phyloP scores from a whole-genome alignment of 2,329 filamentous ascomycete genomes.

The Trichoderma simmonsii region DNA sequence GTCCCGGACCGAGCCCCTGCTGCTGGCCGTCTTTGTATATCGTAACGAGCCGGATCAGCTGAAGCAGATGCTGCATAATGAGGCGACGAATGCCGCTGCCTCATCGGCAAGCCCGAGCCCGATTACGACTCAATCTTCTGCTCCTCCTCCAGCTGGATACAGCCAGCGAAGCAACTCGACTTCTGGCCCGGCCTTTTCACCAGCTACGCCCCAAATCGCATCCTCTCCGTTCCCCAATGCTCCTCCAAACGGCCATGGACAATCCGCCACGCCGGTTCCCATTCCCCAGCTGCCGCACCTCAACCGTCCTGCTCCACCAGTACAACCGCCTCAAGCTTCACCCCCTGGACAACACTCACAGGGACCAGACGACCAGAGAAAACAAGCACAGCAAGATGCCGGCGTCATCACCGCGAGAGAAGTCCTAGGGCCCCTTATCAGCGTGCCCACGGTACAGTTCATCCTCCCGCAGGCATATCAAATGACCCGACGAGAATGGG shows the following conservation, averaged over 20 bases:
- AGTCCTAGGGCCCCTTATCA: constrained; percentile 61
- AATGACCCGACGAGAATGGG: constrained; percentile 70
- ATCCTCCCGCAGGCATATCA: constrained; percentile 65
- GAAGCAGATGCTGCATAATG: constrained; percentile 27
- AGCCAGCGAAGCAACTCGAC: constrained; percentile 46
- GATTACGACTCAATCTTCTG: constrained; percentile 8
- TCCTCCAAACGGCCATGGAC: constrained; percentile 31
- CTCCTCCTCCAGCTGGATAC: constrained; percentile 30
- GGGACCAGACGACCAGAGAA: constrained; percentile 35
- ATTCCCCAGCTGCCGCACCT: constrained; percentile 36
- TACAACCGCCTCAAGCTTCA: neutral
- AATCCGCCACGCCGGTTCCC: constrained; percentile 36
- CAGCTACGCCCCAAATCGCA: constrained; percentile 43
- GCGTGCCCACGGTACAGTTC: constrained; percentile 64
- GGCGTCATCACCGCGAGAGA: constrained; percentile 59
- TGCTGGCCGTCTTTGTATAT: constrained; percentile 83
- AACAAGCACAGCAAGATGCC: constrained; percentile 47
- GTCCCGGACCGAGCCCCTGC: constrained; percentile 67
- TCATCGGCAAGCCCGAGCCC: constrained; percentile 1
- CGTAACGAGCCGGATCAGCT: constrained; percentile 53
- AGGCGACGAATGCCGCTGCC: constrained; percentile 18
- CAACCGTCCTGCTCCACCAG: constrained; percentile 20
- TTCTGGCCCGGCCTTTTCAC: constrained; percentile 53
- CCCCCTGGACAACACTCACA: constrained; percentile 18
- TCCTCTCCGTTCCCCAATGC: constrained; percentile 33